Evolutionary conservation across 2,329 filamentous ascomycete species (phyloP).

Genomic region (Cadophora sp.): DNA sequence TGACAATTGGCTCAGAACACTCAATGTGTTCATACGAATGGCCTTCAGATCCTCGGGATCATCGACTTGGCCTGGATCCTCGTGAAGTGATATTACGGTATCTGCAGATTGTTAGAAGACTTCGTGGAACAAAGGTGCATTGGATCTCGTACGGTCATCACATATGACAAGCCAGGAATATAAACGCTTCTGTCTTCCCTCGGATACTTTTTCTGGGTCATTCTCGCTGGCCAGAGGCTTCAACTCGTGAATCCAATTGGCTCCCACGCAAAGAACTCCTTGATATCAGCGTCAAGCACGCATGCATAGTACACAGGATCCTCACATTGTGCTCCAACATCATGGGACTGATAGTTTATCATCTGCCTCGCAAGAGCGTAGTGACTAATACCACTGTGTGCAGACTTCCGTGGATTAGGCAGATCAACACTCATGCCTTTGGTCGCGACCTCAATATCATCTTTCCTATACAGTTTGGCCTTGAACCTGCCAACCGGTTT

Average conservation of each 20-base stretch:
- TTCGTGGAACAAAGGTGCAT: not conserved
- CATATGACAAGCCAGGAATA: constrained; percentile 78
- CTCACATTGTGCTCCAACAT: constrained; percentile 70
- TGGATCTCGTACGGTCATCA: constrained; percentile 60
- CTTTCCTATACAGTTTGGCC: constrained; percentile 28
- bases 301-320: constrained; percentile 13
- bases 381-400: constrained; percentile 39
- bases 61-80: constrained; percentile 53
- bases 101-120: constrained; percentile 48
- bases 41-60: constrained; percentile 38
- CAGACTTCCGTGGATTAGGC: constrained; percentile 1
- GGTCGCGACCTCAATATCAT: constrained; percentile 37
- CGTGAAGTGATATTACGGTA: constrained; percentile 74
- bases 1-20: constrained; percentile 67
- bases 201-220: constrained; percentile 46
- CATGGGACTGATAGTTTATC: constrained; percentile 78
- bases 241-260: constrained; percentile 65
- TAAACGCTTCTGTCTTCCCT: constrained; percentile 52
- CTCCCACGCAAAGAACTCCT: constrained; percentile 72
- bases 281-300: constrained; percentile 23
- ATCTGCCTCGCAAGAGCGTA: constrained; percentile 68
- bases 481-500: constrained; percentile 29
- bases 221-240: constrained; percentile 43
- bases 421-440: constrained; percentile 27
- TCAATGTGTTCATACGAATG: constrained; percentile 62